phyloP scores from a whole-genome alignment of 495 filamentous ascomycete genomes.

The Penicillium parvum region DNA sequence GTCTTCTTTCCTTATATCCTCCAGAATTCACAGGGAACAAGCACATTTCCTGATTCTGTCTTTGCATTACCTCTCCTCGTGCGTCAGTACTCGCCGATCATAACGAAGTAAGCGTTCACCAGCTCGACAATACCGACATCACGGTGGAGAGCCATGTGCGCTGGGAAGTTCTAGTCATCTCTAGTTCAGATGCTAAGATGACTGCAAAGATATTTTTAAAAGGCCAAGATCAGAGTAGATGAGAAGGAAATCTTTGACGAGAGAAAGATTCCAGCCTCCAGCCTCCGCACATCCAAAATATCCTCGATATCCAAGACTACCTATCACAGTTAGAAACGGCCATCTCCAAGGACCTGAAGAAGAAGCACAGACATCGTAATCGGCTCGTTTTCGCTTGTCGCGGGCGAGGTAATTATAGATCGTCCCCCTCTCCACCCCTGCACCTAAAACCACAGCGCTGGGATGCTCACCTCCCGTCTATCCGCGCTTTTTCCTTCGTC shows the following conservation, averaged over 20 bases:
- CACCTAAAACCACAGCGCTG: constrained; percentile 39
- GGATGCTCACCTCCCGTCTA: constrained; percentile 20
- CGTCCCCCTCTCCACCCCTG: constrained; percentile 28
- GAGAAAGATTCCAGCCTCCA: neutral
- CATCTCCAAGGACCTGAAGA: constrained; percentile 1
- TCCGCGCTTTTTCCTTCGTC: constrained; percentile 2
- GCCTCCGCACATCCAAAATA: neutral
- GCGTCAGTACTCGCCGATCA: neutral
- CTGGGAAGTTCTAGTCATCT: too few relatives aligned
- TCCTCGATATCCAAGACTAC: neutral
- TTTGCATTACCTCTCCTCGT: neutral
- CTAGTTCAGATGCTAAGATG: too few relatives aligned
- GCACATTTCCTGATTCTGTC: neutral
- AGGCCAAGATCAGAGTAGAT: neutral
- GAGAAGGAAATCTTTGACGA: neutral
- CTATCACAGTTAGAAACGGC: constrained; percentile 11
- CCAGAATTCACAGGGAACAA: neutral
- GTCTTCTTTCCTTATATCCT: neutral
- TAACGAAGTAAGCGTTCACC: neutral
- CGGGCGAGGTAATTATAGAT: constrained; percentile 34
- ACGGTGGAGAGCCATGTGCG: neutral
- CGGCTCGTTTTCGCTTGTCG: constrained; percentile 6
- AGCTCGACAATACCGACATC: neutral
- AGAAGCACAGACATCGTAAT: constrained; percentile 15
- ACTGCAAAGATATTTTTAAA: constrained; percentile 1